These are phyloP conservation scores for Paspalum vaginatum DNA, from an alignment of 176 grass and related monocot species.

Conservation along the genomic window DNA sequence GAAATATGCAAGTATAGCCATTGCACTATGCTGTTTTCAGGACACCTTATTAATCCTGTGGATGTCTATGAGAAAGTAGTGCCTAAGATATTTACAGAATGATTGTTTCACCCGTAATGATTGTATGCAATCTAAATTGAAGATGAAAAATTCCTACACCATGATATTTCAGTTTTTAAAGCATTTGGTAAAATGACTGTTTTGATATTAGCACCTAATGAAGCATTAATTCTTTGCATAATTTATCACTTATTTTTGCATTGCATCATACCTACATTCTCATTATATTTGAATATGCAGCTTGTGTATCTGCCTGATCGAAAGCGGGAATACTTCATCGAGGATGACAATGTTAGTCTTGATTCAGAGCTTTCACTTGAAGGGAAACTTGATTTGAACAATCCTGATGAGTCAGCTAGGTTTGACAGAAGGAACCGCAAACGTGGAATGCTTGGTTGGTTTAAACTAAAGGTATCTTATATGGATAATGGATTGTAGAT, in stretches of 20 bases:
- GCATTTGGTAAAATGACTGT: background rate
- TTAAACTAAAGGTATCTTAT: constrained; percentile 79
- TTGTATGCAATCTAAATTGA: background rate
- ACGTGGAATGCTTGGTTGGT: constrained; percentile 96
- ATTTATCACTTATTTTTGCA: constrained; percentile 12
- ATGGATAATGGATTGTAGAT: constrained; percentile 22
- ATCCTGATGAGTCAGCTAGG: constrained; percentile 63
- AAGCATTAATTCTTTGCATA: constrained; percentile 21
- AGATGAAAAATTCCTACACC: constrained; percentile 4
- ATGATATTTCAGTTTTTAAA: background rate
- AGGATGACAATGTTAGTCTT: constrained; percentile 77
- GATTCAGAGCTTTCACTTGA: constrained; percentile 90
- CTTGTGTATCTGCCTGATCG: constrained; percentile 97
- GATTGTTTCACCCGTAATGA: constrained; percentile 29
- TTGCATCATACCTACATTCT: constrained; percentile 23
- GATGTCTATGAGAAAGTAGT: background rate
- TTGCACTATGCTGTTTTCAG: background rate
- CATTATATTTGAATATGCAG: constrained; percentile 55
- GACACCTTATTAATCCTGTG: constrained; percentile 6
- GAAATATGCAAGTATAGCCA: background rate
- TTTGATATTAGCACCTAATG: background rate
- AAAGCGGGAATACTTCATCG: constrained; percentile 68
- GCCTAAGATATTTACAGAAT: background rate
- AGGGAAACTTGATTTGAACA: constrained; percentile 61
- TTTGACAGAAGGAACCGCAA: constrained; percentile 86